Conservation (phyloP, 352 stramenopile genomes). For the Phytophthora constricta region DNA sequence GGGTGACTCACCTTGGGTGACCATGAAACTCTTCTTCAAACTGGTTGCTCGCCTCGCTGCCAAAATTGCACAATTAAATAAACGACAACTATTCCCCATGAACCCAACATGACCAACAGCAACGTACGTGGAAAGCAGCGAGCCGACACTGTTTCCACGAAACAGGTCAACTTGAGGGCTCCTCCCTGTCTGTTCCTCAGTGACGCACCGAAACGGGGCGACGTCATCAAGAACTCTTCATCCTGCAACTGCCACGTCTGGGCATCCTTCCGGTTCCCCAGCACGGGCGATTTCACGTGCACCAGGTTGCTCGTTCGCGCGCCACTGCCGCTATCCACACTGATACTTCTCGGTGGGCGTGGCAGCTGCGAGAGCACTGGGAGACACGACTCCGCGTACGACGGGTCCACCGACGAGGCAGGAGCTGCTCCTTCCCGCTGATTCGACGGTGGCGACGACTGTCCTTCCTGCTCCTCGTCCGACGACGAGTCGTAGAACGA, state of each 20-base stretch:
- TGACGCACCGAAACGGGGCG: conserved; percentile 54
- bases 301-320: conserved; percentile 29
- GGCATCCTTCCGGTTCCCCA: conserved; percentile 64
- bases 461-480: conserved; percentile 47
- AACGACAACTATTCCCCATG: conserved; percentile 7
- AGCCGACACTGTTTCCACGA: conserved; percentile 31
- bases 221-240: conserved; percentile 68
- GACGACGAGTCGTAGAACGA: conserved; percentile 61
- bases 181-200: conserved; percentile 24
- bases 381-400: conserved; percentile 58
- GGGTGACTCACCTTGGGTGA: conserved; percentile 31
- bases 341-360: conserved; percentile 47
- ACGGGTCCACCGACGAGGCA: conserved; percentile 39
- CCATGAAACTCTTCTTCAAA: conserved; percentile 43
- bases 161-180: conserved; percentile 38
- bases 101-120: neutral
- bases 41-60: conserved; percentile 44
- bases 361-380: conserved; percentile 54
- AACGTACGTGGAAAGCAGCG: conserved; percentile 44
- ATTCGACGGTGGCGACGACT: too few species aligned
- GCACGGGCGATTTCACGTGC: conserved; percentile 66
- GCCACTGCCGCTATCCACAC: conserved; percentile 48
- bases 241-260: conserved; percentile 77
- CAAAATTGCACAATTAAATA: too few species aligned
- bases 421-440: conserved; percentile 19